Percentiles rank a stretch among this genome's conserved stretches.
phyloP scores from a whole-genome alignment of 1,284 basidiomycete genomes.

The Leccinum fuscescens region DNA sequence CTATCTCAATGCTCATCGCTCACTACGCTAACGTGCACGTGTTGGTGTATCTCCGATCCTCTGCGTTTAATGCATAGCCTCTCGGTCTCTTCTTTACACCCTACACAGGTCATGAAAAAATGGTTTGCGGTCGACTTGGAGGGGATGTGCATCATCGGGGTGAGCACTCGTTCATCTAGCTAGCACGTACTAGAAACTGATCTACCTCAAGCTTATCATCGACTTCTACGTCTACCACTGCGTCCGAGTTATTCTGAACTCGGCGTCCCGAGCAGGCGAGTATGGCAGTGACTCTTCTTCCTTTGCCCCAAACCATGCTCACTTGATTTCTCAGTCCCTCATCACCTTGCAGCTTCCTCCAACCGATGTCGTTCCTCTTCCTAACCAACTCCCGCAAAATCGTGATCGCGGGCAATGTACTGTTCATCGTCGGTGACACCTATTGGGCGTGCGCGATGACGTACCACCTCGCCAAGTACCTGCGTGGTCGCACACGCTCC shows the following conservation, averaged over 20 bases:
- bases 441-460: slow-evolving; percentile 25
- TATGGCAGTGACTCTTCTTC: too few relatives aligned
- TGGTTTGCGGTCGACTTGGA: slow-evolving; percentile 1
- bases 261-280: slow-evolving; percentile 26
- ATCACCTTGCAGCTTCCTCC: slow-evolving; percentile 7
- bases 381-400: slow-evolving; percentile 7
- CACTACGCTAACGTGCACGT: slow-evolving; percentile 13
- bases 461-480: slow-evolving; percentile 20
- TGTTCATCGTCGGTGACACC: slow-evolving; percentile 28
- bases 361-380: slow-evolving; percentile 18
- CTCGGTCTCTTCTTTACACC: neutral
- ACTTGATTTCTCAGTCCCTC: neutral
- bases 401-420: slow-evolving; percentile 22
- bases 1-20: slow-evolving; percentile 16
- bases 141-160: slow-evolving; percentile 26
- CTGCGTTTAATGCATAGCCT: too few relatives aligned
- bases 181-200: slow-evolving; percentile 6
- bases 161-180: slow-evolving; percentile 5
- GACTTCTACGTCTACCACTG: slow-evolving; percentile 33
- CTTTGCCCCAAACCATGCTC: neutral
- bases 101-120: slow-evolving; percentile 10
- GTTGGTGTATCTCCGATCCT: slow-evolving; percentile 1
- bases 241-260: neutral
- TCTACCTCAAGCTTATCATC: slow-evolving; percentile 21
- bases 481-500: neutral